Conservation (phyloP, 352 stramenopile species). For the Globisporangium spinosum region DNA sequence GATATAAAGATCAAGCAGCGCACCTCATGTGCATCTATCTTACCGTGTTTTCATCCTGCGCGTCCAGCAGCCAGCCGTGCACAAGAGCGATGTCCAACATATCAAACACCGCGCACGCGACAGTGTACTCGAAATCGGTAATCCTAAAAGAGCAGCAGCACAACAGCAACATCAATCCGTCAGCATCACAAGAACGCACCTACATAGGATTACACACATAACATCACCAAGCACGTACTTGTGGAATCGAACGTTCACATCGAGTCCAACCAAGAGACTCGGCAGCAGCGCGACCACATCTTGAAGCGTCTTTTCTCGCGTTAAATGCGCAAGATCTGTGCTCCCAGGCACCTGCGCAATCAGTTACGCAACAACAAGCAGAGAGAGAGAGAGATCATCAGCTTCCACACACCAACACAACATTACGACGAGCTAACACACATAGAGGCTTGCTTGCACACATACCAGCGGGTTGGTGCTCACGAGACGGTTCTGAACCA, state of each 20-base stretch:
- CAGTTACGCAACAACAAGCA: not conserved
- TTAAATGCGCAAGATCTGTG: conserved; percentile 58
- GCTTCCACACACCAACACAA: not conserved
- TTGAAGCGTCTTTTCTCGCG: conserved; percentile 83
- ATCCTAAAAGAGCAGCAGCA: conserved; percentile 34
- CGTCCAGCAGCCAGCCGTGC: conserved; percentile 97
- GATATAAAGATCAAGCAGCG: not conserved
- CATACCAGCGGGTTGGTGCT: conserved; percentile 70
- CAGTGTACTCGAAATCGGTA: conserved; percentile 94
- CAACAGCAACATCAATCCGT: conserved; percentile 7
- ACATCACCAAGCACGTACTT: conserved; percentile 37
- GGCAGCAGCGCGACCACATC: conserved; percentile 92
- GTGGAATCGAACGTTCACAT: conserved; percentile 98
- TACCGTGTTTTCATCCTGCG: conserved; percentile 83
- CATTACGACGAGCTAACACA: not conserved
- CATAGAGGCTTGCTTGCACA: not conserved
- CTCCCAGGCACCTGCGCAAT: conserved; percentile 31
- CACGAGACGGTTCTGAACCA: conserved; percentile 88
- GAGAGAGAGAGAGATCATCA: not conserved
- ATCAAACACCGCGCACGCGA: conserved; percentile 94
- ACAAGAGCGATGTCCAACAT: conserved; percentile 94
- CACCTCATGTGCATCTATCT: not conserved
- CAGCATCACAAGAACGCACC: not conserved
- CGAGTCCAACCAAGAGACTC: conserved; percentile 93
- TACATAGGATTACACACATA: not conserved